These are phyloP conservation scores for Fusarium sublunatum DNA, from an alignment of 2,329 filamentous ascomycete genomes.

Conservation along the genomic window DNA sequence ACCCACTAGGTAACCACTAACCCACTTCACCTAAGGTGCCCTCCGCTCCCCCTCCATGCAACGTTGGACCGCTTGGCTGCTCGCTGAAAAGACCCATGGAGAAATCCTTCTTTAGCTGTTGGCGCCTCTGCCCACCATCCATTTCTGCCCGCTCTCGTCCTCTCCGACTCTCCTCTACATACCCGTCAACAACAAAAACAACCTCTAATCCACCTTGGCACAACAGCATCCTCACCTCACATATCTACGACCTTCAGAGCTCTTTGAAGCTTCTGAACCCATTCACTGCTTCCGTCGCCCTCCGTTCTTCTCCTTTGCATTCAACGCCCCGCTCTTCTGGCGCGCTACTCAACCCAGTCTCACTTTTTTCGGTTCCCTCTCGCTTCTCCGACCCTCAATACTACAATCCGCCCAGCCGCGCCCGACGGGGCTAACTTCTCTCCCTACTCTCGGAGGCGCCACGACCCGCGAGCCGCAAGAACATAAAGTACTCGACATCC, in stretches of 20 bases:
- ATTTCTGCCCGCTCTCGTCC: slow-evolving; percentile 18
- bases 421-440: slow-evolving; percentile 38
- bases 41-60: slow-evolving; percentile 40
- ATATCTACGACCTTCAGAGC: slow-evolving; percentile 8
- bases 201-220: slow-evolving; percentile 6
- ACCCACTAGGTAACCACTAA: slow-evolving; percentile 43
- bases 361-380: slow-evolving; percentile 47
- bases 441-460: slow-evolving; percentile 41
- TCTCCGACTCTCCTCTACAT: slow-evolving; percentile 25
- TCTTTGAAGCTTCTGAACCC: slow-evolving; percentile 1
- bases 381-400: slow-evolving; percentile 25
- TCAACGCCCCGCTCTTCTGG: slow-evolving; percentile 38
- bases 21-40: slow-evolving; percentile 31
- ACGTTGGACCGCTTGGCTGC: slow-evolving; percentile 45
- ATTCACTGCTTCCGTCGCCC: slow-evolving; percentile 23
- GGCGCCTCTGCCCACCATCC: slow-evolving; percentile 43
- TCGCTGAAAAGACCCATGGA: slow-evolving; percentile 14
- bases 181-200: slow-evolving; percentile 22
- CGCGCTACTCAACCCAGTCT: slow-evolving; percentile 43
- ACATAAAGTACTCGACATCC: slow-evolving; percentile 40
- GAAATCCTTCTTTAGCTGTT: slow-evolving; percentile 43
- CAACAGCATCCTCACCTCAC: slow-evolving; percentile 1
- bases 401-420: slow-evolving; percentile 39
- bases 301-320: slow-evolving; percentile 17
- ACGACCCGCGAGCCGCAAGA: slow-evolving; percentile 37